phyloP scores from a whole-genome alignment of 345 rosid species.

The Salix suchowensis region DNA sequence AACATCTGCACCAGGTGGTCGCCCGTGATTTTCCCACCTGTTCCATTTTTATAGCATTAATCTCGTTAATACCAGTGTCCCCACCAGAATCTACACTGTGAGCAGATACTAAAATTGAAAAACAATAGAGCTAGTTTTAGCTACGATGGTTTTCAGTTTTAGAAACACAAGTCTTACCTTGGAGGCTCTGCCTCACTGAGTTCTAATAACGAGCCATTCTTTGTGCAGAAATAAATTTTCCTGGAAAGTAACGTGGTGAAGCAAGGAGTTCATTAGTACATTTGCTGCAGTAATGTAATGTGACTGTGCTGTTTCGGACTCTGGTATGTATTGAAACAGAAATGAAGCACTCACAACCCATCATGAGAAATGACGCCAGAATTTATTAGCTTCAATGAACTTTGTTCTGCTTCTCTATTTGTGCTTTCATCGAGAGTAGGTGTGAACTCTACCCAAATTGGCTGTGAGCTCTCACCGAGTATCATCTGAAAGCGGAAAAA shows the following conservation, averaged over 20 bases:
- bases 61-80: conserved; percentile 22
- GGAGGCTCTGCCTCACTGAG: conserved; percentile 46
- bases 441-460: conserved; percentile 49
- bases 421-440: conserved; percentile 29
- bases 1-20: conserved; percentile 60
- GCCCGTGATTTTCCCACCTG: conserved; percentile 69
- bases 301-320: background rate
- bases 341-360: conserved; percentile 41
- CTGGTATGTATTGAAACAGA: background rate
- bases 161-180: conserved; percentile 38
- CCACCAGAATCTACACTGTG: conserved; percentile 21
- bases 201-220: conserved; percentile 48
- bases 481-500: conserved; percentile 39
- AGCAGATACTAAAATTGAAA: conserved; percentile 15
- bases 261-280: background rate
- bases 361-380: conserved; percentile 53
- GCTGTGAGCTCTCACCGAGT: conserved; percentile 47
- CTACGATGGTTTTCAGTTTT: background rate
- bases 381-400: conserved; percentile 38
- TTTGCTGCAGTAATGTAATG: background rate
- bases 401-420: conserved; percentile 33
- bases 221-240: conserved; percentile 60
- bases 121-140: conserved; percentile 6
- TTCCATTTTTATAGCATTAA: conserved; percentile 32
- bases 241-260: conserved; percentile 28